These are phyloP conservation scores for Pestalotiopsis sp. DNA, from an alignment of 2,329 filamentous ascomycete genomes.

Conservation along the genomic window DNA sequence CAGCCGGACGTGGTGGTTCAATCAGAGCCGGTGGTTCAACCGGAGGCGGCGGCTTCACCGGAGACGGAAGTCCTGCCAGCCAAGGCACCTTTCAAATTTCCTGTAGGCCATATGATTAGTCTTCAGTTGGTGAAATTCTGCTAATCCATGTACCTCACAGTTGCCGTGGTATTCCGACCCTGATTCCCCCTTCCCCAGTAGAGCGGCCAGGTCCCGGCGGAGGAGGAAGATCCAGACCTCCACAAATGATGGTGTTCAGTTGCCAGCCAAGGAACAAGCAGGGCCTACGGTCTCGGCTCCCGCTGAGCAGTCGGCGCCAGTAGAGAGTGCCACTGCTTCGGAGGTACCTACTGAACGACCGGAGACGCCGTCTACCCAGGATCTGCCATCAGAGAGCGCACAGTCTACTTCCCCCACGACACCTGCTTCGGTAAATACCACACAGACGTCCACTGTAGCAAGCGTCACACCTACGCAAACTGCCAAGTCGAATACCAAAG, in stretches of 20 bases:
- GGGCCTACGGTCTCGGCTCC: slow-evolving; percentile 22
- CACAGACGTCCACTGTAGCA: slow-evolving; percentile 23
- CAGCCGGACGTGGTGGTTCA: background rate
- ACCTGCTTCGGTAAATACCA: slow-evolving; percentile 32
- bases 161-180: slow-evolving; percentile 61
- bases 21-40: no score
- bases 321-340: slow-evolving; percentile 9
- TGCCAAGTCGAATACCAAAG: slow-evolving; percentile 36
- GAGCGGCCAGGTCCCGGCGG: slow-evolving; percentile 43
- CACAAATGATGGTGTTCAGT: slow-evolving; percentile 41
- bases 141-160: slow-evolving; percentile 38
- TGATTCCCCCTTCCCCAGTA: slow-evolving; percentile 52
- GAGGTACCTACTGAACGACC: slow-evolving; percentile 21
- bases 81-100: slow-evolving; percentile 44
- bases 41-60: slow-evolving; percentile 15
- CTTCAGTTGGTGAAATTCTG: background rate
- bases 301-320: slow-evolving; percentile 16
- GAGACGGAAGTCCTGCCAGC: slow-evolving; percentile 27
- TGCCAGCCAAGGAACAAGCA: slow-evolving; percentile 44
- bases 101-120: slow-evolving; percentile 44
- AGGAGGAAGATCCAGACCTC: slow-evolving; percentile 39
- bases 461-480: slow-evolving; percentile 29
- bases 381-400: slow-evolving; percentile 32
- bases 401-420: slow-evolving; percentile 38
- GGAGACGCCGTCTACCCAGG: slow-evolving; percentile 34